Evolutionary conservation across 108 stramenopile species (phyloP).

Genomic region (Seminavis robusta): DNA sequence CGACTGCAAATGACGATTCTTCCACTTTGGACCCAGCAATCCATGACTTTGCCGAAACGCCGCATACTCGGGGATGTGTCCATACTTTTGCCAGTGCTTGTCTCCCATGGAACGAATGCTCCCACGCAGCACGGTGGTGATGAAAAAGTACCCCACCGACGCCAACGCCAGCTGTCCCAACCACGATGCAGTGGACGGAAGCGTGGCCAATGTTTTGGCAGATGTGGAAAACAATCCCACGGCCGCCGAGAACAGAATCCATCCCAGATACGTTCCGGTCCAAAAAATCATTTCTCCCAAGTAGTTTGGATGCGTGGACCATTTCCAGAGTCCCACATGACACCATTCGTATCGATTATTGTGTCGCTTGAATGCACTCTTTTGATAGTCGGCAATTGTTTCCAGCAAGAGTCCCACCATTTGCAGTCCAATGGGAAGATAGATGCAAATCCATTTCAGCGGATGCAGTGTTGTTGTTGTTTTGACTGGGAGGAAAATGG

Average conservation of each 20-base stretch:
- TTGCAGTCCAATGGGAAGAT: conserved; percentile 17
- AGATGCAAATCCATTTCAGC: neutral
- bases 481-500: neutral
- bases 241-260: neutral
- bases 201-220: neutral
- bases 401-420: conserved; percentile 41
- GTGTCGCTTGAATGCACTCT: conserved; percentile 41
- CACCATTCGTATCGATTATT: conserved; percentile 50
- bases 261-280: conserved; percentile 43
- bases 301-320: conserved; percentile 54
- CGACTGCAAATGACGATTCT: too few relatives aligned
- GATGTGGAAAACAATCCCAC: neutral
- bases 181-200: neutral
- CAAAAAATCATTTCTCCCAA: conserved; percentile 59
- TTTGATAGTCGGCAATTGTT: conserved; percentile 56
- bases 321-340: conserved; percentile 48
- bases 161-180: conserved; percentile 8
- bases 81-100: conserved; percentile 32
- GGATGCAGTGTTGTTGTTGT: neutral
- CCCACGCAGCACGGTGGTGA: conserved; percentile 28
- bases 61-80: conserved; percentile 25
- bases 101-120: conserved; percentile 20
- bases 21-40: conserved; percentile 32
- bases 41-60: conserved; percentile 33
- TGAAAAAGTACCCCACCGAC: conserved; percentile 27